Percentiles rank a stretch among this genome's conserved stretches.
Evolutionary conservation across 2,329 filamentous ascomycete species (phyloP).

Genomic region (Colletotrichum gloeosporioides): DNA sequence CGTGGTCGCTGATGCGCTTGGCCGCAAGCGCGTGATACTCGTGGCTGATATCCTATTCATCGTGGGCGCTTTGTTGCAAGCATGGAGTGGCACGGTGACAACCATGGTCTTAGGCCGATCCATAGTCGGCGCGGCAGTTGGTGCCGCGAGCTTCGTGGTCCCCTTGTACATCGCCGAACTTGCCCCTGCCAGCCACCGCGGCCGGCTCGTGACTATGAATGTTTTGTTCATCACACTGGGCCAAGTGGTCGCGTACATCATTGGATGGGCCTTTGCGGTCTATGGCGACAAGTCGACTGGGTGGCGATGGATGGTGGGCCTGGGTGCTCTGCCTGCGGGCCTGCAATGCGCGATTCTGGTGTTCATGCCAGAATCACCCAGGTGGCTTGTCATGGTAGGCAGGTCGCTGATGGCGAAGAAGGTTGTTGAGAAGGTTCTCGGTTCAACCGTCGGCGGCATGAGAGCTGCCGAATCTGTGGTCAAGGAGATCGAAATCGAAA

Average conservation of each 20-base stretch:
- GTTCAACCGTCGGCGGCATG: constrained; percentile 48
- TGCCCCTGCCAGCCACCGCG: constrained; percentile 76
- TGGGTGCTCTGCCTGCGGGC: constrained; percentile 79
- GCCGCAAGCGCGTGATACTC: constrained; percentile 68
- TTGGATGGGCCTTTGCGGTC: constrained; percentile 77
- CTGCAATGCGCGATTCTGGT: constrained; percentile 73
- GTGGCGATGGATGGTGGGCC: constrained; percentile 92
- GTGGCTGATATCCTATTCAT: constrained; percentile 72
- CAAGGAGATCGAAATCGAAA: constrained; percentile 74
- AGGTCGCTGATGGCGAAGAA: constrained; percentile 63
- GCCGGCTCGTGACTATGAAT: constrained; percentile 81
- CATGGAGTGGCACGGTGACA: constrained; percentile 59
- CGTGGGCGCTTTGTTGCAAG: constrained; percentile 70
- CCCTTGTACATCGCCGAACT: constrained; percentile 91
- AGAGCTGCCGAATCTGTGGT: constrained; percentile 65
- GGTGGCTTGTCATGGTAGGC: constrained; percentile 81
- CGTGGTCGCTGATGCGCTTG: constrained; percentile 65
- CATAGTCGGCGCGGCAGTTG: constrained; percentile 75
- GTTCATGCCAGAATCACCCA: constrained; percentile 85
- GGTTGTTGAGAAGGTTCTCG: constrained; percentile 72
- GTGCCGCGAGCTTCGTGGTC: constrained; percentile 80
- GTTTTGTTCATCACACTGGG: constrained; percentile 86
- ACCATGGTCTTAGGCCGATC: constrained; percentile 72
- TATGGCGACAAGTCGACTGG: constrained; percentile 58
- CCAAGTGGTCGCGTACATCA: constrained; percentile 85